Evolutionary conservation across 1,139 yeast genomes (phyloP).

Genomic region (Geotrichum phurueaensis): DNA sequence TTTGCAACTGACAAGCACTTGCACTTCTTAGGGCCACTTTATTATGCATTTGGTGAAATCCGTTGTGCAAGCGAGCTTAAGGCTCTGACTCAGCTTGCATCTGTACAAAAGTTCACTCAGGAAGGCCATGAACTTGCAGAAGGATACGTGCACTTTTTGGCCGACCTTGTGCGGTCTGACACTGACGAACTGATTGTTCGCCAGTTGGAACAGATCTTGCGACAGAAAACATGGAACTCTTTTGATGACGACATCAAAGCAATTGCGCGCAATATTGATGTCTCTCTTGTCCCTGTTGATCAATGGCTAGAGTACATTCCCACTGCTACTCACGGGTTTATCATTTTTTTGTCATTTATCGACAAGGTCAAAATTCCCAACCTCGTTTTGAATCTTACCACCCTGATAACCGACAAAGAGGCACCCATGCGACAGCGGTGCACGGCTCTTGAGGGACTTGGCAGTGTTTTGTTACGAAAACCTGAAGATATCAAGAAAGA

Average conservation of each 20-base stretch:
- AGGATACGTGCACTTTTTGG: conserved; percentile 11
- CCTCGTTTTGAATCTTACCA: neutral
- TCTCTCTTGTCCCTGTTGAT: neutral
- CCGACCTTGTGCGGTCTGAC: neutral
- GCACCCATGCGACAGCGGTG: conserved; percentile 5
- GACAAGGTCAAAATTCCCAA: neutral
- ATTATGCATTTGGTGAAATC: conserved; percentile 25
- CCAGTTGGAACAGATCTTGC: conserved; percentile 7
- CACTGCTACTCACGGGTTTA: conserved; percentile 3
- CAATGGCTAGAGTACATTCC: conserved; percentile 8
- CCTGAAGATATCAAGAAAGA: neutral
- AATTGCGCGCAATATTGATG: conserved; percentile 1
- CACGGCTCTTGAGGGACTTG: conserved; percentile 7
- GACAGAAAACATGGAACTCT: conserved; percentile 1
- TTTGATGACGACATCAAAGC: neutral
- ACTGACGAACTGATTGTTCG: neutral
- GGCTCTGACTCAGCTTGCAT: neutral
- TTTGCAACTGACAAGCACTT: neutral
- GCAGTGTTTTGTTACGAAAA: neutral
- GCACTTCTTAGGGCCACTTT: conserved; percentile 21
- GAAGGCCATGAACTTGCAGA: conserved; percentile 12
- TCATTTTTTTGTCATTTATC: conserved; percentile 4
- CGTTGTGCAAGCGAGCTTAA: neutral
- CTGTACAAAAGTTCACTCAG: neutral
- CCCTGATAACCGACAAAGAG: neutral